Percentiles rank a stretch among this genome's conserved stretches.
phyloP scores from a whole-genome alignment of 306 rosid genomes.

The Fragaria vesca region DNA sequence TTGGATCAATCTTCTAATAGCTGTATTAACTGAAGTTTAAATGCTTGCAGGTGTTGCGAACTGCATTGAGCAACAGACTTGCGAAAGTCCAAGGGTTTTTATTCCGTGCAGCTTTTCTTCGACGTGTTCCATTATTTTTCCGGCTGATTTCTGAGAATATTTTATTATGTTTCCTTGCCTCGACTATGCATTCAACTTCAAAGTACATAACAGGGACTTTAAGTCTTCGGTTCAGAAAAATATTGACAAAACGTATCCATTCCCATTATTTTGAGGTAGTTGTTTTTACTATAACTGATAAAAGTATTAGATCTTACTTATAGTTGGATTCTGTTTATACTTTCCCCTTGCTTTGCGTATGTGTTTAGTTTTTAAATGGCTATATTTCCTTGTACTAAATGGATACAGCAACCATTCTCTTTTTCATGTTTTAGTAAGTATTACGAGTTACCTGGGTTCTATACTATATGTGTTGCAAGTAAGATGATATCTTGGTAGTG shows the following conservation, averaged over 20 bases:
- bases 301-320: not conserved
- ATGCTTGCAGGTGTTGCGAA: constrained; percentile 73
- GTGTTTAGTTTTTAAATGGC: not conserved
- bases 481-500: not conserved
- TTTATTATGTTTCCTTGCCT: constrained; percentile 81
- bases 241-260: constrained; percentile 85
- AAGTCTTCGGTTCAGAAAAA: constrained; percentile 91
- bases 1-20: not conserved
- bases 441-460: not conserved
- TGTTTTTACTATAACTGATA: constrained; percentile 16
- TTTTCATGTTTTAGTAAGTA: not conserved
- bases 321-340: not conserved
- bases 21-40: constrained; percentile 4
- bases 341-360: not conserved
- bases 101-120: constrained; percentile 98
- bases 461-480: not conserved
- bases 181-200: constrained; percentile 84
- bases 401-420: not conserved
- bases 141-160: constrained; percentile 88
- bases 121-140: constrained; percentile 85
- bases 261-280: constrained; percentile 94
- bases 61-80: constrained; percentile 96
- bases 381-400: not conserved
- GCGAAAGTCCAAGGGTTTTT: constrained; percentile 99
- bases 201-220: constrained; percentile 86